Conservation (phyloP, 768 basidiomycete genomes). For the Termitomyces sp. region DNA sequence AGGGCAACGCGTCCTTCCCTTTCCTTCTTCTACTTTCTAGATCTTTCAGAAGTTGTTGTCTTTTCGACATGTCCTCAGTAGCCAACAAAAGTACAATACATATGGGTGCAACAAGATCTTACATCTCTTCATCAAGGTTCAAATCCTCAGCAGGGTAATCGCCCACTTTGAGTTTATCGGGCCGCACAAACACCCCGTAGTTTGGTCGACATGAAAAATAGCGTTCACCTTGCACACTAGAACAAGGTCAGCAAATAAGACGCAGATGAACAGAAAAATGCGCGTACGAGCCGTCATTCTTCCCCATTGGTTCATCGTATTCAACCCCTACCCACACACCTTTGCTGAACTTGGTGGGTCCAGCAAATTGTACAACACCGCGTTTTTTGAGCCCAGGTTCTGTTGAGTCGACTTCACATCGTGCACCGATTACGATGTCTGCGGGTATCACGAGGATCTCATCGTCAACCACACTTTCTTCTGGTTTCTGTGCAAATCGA, state of each 20-base stretch:
- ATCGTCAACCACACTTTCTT: slow-evolving; percentile 19
- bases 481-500: slow-evolving; percentile 64
- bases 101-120: background rate
- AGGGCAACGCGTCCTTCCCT: slow-evolving; percentile 15
- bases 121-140: slow-evolving; percentile 73
- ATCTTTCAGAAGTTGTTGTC: background rate
- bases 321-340: slow-evolving; percentile 89
- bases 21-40: slow-evolving; percentile 28
- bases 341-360: slow-evolving; percentile 68
- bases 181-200: slow-evolving; percentile 82
- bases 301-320: slow-evolving; percentile 93
- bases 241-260: background rate
- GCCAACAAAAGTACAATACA: slow-evolving; percentile 5
- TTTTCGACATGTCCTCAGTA: slow-evolving; percentile 4
- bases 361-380: slow-evolving; percentile 84
- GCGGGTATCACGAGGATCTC: slow-evolving; percentile 24
- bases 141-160: slow-evolving; percentile 86
- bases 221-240: slow-evolving; percentile 74
- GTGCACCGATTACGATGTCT: slow-evolving; percentile 60
- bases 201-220: slow-evolving; percentile 79
- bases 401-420: slow-evolving; percentile 76
- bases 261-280: slow-evolving; percentile 1
- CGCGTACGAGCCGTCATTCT: slow-evolving; percentile 91
- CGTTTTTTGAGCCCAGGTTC: slow-evolving; percentile 70
- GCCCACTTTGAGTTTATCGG: slow-evolving; percentile 76